Evolutionary conservation across 2,329 filamentous ascomycete species (phyloP), one percentile per base, ranked within the genome.

Genomic region (Cercospora zeae-maydis): DNA sequence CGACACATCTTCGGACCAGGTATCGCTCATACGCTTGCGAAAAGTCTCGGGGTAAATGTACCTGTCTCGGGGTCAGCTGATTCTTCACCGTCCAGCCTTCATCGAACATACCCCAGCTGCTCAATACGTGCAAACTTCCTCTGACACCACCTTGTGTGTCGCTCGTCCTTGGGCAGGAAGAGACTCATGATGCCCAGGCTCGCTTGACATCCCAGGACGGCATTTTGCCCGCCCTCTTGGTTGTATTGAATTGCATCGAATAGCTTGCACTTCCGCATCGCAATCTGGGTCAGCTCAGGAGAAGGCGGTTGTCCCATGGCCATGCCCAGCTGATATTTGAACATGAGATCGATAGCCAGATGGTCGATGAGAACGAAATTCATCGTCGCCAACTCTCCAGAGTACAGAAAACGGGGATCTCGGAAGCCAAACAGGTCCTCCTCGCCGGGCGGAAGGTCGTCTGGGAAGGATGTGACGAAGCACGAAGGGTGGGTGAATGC

Each of bases 11-110:
- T 91, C 84, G 63, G 84, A 81, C 82, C 95, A 96, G 24, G 91
- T 76, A 52, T 89, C 84, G 33, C 90, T 86, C 83, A 98, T 89
- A 67, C 88, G 88, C 33, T 79, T 81, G 62, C 93, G 88, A 70
- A 93, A 87, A 11, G 85, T 85, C 31, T 86, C 80, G 1, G 93
- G 89, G 69, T 91, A 93, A 24, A 96, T 89, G 74, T 96, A 96
- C 39, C 93, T 97, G 66, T 57, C 27, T 58, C 16, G 14, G 49
- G 33, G 34, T 57, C 34, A 47, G 51, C 30, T 27, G 10, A 49
- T 24, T 21, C 45, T n/a, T 21, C 21, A 16, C 11, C 51, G 19
- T 52, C 5, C 39, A 19, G 47, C 36, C 19, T 52, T 24, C 52
- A 37, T n/a, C 31, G 8, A 30, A 51, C 88, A 79, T 80, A 96